Evolutionary conservation across 1,284 basidiomycete species (phyloP), one percentile per base, ranked within the genome.

Genomic region (Trichosporon ovoides): DNA sequence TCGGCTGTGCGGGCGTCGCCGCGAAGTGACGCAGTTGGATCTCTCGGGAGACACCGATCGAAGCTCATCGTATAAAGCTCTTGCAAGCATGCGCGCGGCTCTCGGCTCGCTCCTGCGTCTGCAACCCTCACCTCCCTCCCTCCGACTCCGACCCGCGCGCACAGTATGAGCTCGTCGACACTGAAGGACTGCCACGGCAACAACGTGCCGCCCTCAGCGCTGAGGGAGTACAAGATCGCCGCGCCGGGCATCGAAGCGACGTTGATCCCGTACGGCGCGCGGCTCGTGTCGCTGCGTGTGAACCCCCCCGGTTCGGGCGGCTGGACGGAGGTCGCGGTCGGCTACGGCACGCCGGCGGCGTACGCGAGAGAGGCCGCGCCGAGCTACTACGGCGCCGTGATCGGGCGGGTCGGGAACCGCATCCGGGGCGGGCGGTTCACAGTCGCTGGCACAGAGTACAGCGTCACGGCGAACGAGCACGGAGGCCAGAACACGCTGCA

Each of bases 321-420:
- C 2, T 64, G 67, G 49, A 52, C 62, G 34, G 68, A 73, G 54
- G 66, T 73, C 16, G 65, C 67, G 7, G 64, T 70, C 7, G 71
- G 69, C 3, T 69, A 70, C 52, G 66, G 64, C 24, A 57, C 61
- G 7, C 50, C 53, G 3, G 48, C 62, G 46, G 34, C 36, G 1
- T 70, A 69, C 50, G 40, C 57, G 11, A 49, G 50, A 16, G 67
- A 71, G 48, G 61, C 60, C 18, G 58, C 49, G 31, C 61, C 60
- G 20, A 58, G 60, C 28, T 73, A 63, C 58, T 71, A 65, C 40
- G 71, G 71, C 5, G 57, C 66, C 7, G 66, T 70, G 2, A 68
- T 71, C 12, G 71, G 71, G 66, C 70, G 59, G 58, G 67, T 63
- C 58, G 71, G 69, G 40, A 73, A 73, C 60, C 67, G 71, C 16